phyloP scores from a whole-genome alignment of 768 basidiomycete species.

The Suillus subalutaceus region DNA sequence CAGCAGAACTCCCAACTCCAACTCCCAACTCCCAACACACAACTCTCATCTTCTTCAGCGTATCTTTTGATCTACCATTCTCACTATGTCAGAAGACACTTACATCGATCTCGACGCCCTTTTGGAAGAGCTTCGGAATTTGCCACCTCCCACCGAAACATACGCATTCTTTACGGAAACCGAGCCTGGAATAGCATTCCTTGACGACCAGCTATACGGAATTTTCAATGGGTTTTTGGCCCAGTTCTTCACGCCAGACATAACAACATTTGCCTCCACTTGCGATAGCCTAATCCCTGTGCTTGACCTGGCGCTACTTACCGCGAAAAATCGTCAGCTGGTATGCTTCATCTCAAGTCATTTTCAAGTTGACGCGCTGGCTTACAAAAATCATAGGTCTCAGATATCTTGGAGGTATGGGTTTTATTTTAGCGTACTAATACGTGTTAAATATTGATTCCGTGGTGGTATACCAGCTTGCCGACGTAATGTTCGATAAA shows the following conservation, averaged over 20 bases:
- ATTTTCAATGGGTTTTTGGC: neutral
- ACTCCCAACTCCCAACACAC: neutral
- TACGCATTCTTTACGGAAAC: neutral
- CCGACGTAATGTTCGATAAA: neutral
- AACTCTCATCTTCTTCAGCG: neutral
- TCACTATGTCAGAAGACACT: conserved; percentile 3
- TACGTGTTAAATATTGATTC: neutral
- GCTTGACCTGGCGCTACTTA: neutral
- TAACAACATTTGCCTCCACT: neutral
- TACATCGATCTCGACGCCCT: neutral
- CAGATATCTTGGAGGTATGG: neutral
- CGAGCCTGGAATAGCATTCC: neutral
- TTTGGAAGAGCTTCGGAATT: neutral
- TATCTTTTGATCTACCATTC: neutral
- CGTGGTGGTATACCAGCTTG: neutral
- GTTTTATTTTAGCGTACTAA: too few species aligned
- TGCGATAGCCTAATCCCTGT: neutral
- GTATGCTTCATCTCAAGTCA: neutral
- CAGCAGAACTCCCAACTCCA: neutral
- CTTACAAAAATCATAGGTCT: neutral
- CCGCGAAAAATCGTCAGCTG: neutral
- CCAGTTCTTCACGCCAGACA: neutral
- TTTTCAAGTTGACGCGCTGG: too few species aligned
- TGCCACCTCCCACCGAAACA: neutral
- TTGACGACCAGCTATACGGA: neutral